Percentiles rank a stretch among this genome's conserved stretches.
Conservation (phyloP, 495 filamentous ascomycete genomes). For the Friedmanniomyces endolithicus region DNA sequence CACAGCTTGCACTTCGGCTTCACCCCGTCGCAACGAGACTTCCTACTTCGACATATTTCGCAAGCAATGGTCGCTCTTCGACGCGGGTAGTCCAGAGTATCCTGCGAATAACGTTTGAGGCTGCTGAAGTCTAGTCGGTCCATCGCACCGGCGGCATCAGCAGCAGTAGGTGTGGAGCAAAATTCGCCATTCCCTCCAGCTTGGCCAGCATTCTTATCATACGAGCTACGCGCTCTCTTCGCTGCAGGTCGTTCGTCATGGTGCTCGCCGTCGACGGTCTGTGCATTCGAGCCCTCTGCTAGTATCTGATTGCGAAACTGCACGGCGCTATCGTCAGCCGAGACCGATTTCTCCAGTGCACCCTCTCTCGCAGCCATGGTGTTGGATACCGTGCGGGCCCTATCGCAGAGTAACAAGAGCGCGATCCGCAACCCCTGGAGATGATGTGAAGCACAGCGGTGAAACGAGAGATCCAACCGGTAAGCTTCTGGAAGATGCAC, state of each 20-base stretch:
- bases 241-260: conserved; percentile 8
- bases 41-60: conserved; percentile 72
- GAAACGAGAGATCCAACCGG: background rate
- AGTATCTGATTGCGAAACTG: background rate
- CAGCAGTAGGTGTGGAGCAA: background rate
- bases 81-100: conserved; percentile 28
- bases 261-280: background rate
- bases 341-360: background rate
- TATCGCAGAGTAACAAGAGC: background rate
- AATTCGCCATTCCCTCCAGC: background rate
- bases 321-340: background rate
- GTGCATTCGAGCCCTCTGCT: background rate
- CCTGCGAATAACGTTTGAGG: conserved; percentile 6
- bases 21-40: conserved; percentile 73
- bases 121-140: conserved; percentile 7
- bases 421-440: background rate
- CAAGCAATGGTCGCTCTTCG: conserved; percentile 41
- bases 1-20: conserved; percentile 75
- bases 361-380: background rate
- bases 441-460: background rate
- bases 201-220: conserved; percentile 4
- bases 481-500: background rate
- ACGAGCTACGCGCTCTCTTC: conserved; percentile 16
- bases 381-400: background rate
- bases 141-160: background rate